Evolutionary conservation across 2,329 filamentous ascomycete genomes (phyloP).

Genomic region (Neopestalotiopsis sp.): DNA sequence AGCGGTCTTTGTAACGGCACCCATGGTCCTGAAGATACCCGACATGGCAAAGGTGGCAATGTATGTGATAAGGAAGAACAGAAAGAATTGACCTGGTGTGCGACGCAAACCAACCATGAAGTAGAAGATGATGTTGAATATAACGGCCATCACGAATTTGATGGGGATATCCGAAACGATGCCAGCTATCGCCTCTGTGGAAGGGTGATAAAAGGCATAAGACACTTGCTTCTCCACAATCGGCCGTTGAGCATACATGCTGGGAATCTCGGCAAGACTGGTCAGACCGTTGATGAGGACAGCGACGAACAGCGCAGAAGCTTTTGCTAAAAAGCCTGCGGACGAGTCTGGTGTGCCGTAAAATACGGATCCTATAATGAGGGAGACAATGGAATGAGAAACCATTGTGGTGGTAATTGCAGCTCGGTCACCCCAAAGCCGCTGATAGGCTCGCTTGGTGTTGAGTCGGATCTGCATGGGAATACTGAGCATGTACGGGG

Average conservation of each 20-base stretch:
- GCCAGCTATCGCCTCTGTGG: slow-evolving; percentile 26
- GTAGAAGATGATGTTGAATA: slow-evolving; percentile 64
- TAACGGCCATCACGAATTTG: slow-evolving; percentile 55
- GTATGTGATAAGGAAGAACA: slow-evolving; percentile 76
- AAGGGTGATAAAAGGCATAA: slow-evolving; percentile 40
- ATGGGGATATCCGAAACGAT: slow-evolving; percentile 41
- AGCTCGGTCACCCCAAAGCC: slow-evolving; percentile 57
- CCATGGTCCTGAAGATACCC: slow-evolving; percentile 77
- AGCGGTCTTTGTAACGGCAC: slow-evolving; percentile 70
- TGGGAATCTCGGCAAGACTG: slow-evolving; percentile 60
- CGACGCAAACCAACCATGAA: slow-evolving; percentile 61
- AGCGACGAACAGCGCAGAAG: slow-evolving; percentile 65
- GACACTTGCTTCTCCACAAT: slow-evolving; percentile 53
- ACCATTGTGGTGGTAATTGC: slow-evolving; percentile 51
- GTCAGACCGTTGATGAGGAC: slow-evolving; percentile 64
- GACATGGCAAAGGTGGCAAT: slow-evolving; percentile 73
- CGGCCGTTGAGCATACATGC: slow-evolving; percentile 48
- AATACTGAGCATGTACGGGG: slow-evolving; percentile 62
- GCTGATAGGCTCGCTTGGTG: slow-evolving; percentile 56
- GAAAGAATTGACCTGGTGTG: slow-evolving; percentile 73
- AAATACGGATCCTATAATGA: slow-evolving; percentile 68
- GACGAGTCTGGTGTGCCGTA: slow-evolving; percentile 57
- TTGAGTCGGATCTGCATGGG: slow-evolving; percentile 59
- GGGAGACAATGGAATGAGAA: slow-evolving; percentile 59
- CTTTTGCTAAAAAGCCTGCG: slow-evolving; percentile 57